Base-by-base conservation (phyloP, 108 stramenopile species). In the Skeletonema grethae region DNA sequence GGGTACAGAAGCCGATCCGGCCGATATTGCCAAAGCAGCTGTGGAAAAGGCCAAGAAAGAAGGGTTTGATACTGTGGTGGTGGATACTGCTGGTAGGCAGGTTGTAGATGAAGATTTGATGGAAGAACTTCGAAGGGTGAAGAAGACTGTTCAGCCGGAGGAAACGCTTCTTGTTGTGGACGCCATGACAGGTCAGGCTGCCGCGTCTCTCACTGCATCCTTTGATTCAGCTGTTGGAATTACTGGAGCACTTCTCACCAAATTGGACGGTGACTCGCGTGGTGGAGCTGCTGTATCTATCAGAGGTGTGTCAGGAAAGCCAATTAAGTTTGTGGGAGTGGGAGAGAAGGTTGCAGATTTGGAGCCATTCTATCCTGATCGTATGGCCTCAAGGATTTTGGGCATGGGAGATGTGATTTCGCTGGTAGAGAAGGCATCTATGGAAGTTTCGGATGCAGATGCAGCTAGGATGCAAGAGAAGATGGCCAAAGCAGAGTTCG, bases 121-220 rank as follows among this genome's bases (percentile, higher is more conserved):
- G 98, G 85, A 73, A 8, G 98, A 98, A 76, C 88, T 98, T 41
- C 70, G 88, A 34, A 46, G 85, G 46, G 90, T 97, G 9, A 88
- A 97, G 82, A 73, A 86, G 55, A 72, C 75, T 48, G 89, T 95
- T 4, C 65, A 88, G 68, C 93, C 98, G 10, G 88, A 93, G 61
- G 98, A 98, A 80, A 95, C 95, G 28, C 84, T 98, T n/a, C 87
- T 98, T 16, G 96, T 98, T 13, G 96, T 98, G 7, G 98, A 98
- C 78, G 96, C 97, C 50, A 97, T 98, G 97, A 98, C 97, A 6
- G 98, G 98, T 36, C 98, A 98, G 75, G 98, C 96, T 61, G 98
- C 98, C 11, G 98, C 98, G 7, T 89, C 93, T 20, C 76, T 97
- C 62, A 97, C 98, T 22, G 93, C 94, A 28, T 84, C 93, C 2